Conservation (phyloP, 306 rosid species). For the Glycine latifolia region DNA sequence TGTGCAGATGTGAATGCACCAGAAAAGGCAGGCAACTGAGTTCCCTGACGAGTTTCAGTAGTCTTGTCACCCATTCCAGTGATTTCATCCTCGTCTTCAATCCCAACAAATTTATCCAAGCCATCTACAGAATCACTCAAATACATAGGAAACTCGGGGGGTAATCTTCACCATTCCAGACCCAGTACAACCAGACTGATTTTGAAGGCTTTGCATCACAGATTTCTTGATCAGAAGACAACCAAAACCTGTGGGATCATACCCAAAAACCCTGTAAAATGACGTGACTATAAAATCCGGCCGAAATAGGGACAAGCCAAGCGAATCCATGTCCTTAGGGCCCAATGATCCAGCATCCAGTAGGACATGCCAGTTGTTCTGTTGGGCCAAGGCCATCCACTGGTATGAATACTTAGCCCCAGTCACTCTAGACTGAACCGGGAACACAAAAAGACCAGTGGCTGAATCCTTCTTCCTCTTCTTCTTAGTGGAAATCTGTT, state of each 20-base stretch:
- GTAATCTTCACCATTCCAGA: conserved; percentile 97
- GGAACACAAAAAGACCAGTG: conserved; percentile 90
- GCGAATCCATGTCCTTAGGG: conserved; percentile 99
- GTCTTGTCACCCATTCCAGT: conserved; percentile 58
- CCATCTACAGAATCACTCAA: conserved; percentile 89
- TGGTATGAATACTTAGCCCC: conserved; percentile 97
- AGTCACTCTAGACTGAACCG: conserved; percentile 94
- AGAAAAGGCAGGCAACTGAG: conserved; percentile 91
- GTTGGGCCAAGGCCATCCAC: conserved; percentile 99
- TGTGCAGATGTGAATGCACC: conserved; percentile 91
- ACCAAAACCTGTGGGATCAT: conserved; percentile 97
- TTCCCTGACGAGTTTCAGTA: conserved; percentile 67
- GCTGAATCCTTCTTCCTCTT: conserved; percentile 92
- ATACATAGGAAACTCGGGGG: conserved; percentile 91
- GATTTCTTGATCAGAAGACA: conserved; percentile 95
- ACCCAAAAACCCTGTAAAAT: conserved; percentile 94
- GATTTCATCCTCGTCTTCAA: conserved; percentile 63
- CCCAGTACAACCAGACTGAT: conserved; percentile 87
- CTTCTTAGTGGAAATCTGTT: conserved; percentile 88
- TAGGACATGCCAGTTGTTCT: conserved; percentile 97
- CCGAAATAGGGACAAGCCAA: conserved; percentile 90
- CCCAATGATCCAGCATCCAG: conserved; percentile 98
- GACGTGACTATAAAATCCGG: conserved; percentile 96
- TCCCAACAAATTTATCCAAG: conserved; percentile 72
- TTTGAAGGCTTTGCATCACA: conserved; percentile 85